These are phyloP conservation scores for Penicillium sp. DNA, from an alignment of 2,329 filamentous ascomycete species.

Conservation along the genomic window DNA sequence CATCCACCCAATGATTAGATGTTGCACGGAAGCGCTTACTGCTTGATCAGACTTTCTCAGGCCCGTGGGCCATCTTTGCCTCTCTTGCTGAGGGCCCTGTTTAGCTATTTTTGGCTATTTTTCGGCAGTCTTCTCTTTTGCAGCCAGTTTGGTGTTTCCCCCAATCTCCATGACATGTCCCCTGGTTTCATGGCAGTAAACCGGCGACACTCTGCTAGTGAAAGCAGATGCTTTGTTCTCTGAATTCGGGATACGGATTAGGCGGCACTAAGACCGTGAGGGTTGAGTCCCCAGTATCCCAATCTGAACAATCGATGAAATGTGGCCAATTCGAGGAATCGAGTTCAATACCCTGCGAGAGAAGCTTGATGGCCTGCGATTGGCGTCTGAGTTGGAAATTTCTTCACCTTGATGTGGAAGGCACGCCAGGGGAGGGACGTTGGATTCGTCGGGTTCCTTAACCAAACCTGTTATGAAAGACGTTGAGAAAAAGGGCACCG, in stretches of 20 bases:
- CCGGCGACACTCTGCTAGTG: constrained; percentile 17
- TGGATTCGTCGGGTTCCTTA: neutral
- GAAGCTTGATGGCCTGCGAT: constrained; percentile 10
- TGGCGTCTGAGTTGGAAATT: neutral
- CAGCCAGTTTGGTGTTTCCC: neutral
- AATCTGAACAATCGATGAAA: constrained; percentile 14
- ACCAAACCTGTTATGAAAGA: too few relatives aligned
- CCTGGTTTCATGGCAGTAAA: neutral
- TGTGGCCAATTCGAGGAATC: constrained; percentile 2
- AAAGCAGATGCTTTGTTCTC: constrained; percentile 25
- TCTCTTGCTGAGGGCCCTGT: constrained; percentile 13
- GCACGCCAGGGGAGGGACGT: neutral
- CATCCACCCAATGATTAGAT: neutral
- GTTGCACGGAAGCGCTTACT: neutral
- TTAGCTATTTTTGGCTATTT: constrained; percentile 23
- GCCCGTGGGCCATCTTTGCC: constrained; percentile 13
- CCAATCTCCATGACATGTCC: neutral
- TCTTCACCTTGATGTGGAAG: neutral
- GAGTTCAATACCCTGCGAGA: constrained; percentile 13
- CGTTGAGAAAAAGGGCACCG: neutral
- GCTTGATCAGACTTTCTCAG: neutral
- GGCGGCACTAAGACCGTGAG: neutral
- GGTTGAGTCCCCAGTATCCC: constrained; percentile 18
- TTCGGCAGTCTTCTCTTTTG: constrained; percentile 17
- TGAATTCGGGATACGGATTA: constrained; percentile 13